Evolutionary conservation across 2,329 filamentous ascomycete species (phyloP), one percentile per base, ranked within the genome.

Genomic region (Diaporthe citrichinensis): DNA sequence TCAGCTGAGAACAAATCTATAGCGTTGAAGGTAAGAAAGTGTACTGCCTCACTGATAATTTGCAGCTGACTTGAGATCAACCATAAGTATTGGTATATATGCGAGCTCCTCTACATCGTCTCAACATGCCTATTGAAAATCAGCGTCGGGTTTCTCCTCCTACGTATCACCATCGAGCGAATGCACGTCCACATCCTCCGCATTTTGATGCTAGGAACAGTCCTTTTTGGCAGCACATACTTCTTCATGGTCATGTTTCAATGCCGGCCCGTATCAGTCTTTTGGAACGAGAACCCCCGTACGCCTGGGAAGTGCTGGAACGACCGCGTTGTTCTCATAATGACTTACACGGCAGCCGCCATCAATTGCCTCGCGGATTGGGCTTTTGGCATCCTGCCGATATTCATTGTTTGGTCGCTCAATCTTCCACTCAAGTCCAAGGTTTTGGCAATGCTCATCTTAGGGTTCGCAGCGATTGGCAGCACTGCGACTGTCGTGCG

Each of bases 281-380:
- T 68, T 31, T 68, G 62, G 62, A 23, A 51, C 36, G 62, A 68
- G 7, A 68, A 53, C 28, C 62, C 62, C 39, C 62, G 62, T 7
- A 25, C 62, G 5, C 44, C 62, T 25, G 44, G 62, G 23, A 68
- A 68, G 15, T 68, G 62, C 31, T 68, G 62, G 62, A 68, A 68
- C 28, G 44, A 68, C 44, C 62, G 62, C 8, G 9, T 68, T 10
- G 62, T 68, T 36, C 44, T 68, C 23, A 51, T 68, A 5, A 68
- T 68, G 62, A 68, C 62, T 9, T 68, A 68, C 31, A 68, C 62
- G 23, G 62, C 62, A 17, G 44, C 44, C 14, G 61, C 59, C 23
- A 46, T 74, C 31, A 74, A 67, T 15, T 74, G 72, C n/a, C 28
- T 65, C 7, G 65, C 72, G 41, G 72, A 74, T 5, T 74, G 72